phyloP scores from a whole-genome alignment of 1,284 basidiomycete genomes.

The Moesziomyces sp. region DNA sequence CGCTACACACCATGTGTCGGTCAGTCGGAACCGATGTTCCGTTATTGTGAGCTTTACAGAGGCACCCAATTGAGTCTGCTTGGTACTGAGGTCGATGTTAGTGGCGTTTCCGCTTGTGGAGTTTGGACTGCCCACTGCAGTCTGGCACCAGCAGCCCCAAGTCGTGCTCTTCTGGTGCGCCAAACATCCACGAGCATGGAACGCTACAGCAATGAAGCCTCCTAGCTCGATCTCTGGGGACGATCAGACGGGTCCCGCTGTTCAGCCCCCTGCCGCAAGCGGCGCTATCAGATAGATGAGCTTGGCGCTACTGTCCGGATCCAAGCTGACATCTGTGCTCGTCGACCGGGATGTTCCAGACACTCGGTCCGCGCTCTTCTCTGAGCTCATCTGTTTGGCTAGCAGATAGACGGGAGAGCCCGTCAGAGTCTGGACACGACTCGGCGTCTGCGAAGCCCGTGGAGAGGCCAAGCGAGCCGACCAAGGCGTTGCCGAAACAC shows the following conservation, averaged over 20 bases:
- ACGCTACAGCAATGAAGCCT: neutral
- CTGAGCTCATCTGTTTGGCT: neutral
- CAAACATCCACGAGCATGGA: neutral
- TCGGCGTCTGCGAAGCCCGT: too few species aligned
- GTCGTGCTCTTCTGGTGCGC: neutral
- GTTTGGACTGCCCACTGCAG: too few species aligned
- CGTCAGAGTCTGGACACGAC: too few species aligned
- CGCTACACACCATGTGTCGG: too few species aligned
- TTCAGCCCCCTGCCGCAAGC: neutral
- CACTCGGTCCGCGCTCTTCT: neutral
- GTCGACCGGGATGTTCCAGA: neutral
- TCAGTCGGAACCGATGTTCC: too few species aligned
- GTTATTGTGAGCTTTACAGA: fast-evolving
- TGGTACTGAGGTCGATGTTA: too few species aligned
- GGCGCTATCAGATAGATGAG: neutral
- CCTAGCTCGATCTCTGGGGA: neutral
- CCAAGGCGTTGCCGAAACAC: neutral
- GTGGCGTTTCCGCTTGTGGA: too few species aligned
- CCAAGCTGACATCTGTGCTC: neutral
- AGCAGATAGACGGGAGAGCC: too few species aligned
- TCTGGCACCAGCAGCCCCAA: too few species aligned
- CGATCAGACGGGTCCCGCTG: neutral
- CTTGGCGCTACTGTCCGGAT: neutral
- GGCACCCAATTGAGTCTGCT: too few species aligned
- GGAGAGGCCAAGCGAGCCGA: constrained; percentile 4